Percentiles rank a stretch among this genome's conserved stretches.
Evolutionary conservation across 495 filamentous ascomycete species (phyloP).

Genomic region (Lasiosphaeria hispida): DNA sequence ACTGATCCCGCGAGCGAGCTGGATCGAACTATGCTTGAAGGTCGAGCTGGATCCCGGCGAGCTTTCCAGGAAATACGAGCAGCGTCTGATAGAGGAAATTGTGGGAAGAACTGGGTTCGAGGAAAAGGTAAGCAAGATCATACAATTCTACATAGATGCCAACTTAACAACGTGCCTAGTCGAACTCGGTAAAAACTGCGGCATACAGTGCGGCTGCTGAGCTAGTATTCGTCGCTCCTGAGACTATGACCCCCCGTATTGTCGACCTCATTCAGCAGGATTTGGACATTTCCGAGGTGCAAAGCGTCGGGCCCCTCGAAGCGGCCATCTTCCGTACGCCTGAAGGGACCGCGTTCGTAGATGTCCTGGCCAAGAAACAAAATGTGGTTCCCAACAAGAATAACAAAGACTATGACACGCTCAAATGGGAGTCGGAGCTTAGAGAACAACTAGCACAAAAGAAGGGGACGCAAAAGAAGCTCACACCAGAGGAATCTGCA

Average conservation of each 20-base stretch:
- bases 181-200: constrained; percentile 56
- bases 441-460: constrained; percentile 83
- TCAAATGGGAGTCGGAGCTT: constrained; percentile 98
- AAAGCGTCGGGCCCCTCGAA: constrained; percentile 75
- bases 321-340: constrained; percentile 87
- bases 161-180: constrained; percentile 27
- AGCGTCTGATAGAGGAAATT: constrained; percentile 47
- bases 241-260: constrained; percentile 71
- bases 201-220: constrained; percentile 81
- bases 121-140: constrained; percentile 41
- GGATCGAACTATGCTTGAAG: constrained; percentile 83
- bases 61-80: constrained; percentile 57
- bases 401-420: constrained; percentile 84
- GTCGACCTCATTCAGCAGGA: constrained; percentile 69
- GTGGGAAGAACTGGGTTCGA: constrained; percentile 44
- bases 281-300: constrained; percentile 62
- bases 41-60: constrained; percentile 78
- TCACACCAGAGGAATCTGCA: constrained; percentile 79
- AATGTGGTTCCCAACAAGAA: constrained; percentile 71
- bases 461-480: constrained; percentile 87
- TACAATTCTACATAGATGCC: neutral
- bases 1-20: constrained; percentile 71
- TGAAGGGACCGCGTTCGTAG: constrained; percentile 82
- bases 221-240: constrained; percentile 88
- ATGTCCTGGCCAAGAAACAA: constrained; percentile 81